Evolutionary conservation across 306 rosid species (phyloP), one percentile per base, ranked within the genome.

Genomic region (Leucaena leucocephala): DNA sequence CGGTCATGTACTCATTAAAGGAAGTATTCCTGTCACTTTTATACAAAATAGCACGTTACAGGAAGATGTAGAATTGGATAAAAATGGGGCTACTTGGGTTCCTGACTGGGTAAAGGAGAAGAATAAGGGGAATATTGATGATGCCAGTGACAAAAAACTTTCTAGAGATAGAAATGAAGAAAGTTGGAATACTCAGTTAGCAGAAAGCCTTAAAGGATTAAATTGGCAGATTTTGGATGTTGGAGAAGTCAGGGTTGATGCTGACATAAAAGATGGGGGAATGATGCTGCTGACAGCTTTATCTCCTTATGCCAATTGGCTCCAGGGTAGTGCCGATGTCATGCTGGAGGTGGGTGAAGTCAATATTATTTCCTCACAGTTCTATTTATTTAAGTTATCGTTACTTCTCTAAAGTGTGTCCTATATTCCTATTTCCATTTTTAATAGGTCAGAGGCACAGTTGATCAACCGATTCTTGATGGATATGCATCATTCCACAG

Each of bases 191-290:
- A 88, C 93, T 38, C 94, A 90, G 84, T 78, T 94, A 80, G 91
- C 94, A 64, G 98, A 94, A 83, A 84, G 98, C 88, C 98, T 92
- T 58, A 94, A 94, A 80, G 98, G 98, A 70, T 79, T 94, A 76
- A 92, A 92, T 84, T 94, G 94, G 97, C 94, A 92, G 80, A 83
- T 94, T 72, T 86, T 94, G 78, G 94, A 94, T 83, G 98, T 78
- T 65, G 97, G 98, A 78, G 97, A 94, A 87, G 98, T 94, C 84
- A 89, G 98, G 79, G 83, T 94, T 82, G 97, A 94, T 77, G 97
- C 97, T 7, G 98, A 92, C 87, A 90, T 94, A 84, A 92, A 94
- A 88, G 98, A 94, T 83, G 97, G 98, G 75, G 98, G 98, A 80
- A 94, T 94, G 98, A 86, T 86, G 83, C 82, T 94, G 92, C 84